Percentiles rank a stretch among this genome's conserved stretches.
Evolutionary conservation across 176 grass and related monocot species (phyloP).

Genomic region (Aegilops longissima): DNA sequence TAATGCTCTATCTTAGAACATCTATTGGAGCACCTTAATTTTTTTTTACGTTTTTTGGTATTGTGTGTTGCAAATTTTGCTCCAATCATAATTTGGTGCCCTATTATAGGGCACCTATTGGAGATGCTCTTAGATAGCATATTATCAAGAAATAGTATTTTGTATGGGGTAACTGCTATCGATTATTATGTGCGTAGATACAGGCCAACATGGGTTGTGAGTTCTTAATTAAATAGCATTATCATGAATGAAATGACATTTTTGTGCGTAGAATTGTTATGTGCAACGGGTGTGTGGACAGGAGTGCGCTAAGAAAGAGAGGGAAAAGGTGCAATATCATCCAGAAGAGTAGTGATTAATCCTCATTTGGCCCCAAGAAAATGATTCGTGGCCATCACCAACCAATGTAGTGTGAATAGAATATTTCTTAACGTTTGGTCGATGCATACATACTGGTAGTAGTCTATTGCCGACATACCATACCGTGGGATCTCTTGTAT

Average conservation of each 20-base stretch:
- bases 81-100: too few relatives aligned
- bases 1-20: too few relatives aligned
- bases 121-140: too few relatives aligned
- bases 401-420: background rate
- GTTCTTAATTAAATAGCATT: background rate
- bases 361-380: background rate
- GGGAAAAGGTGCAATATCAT: background rate
- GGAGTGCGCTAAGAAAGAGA: background rate
- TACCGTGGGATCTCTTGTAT: background rate
- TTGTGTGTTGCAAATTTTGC: too few relatives aligned
- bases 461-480: slow-evolving; percentile 4
- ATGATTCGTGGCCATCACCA: background rate
- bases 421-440: background rate
- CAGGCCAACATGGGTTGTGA: background rate
- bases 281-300: background rate
- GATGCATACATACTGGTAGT: background rate
- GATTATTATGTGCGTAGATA: background rate
- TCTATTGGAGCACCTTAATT: too few relatives aligned
- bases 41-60: too few relatives aligned
- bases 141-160: too few relatives aligned
- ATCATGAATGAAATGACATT: background rate
- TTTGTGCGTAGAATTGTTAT: background rate
- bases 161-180: background rate
- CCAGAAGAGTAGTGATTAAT: background rate
- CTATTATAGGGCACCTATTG: too few relatives aligned